Percentiles rank a stretch among this genome's conserved stretches.
Conservation (phyloP, 805 yeast species). For the Saturnispora diversa region DNA sequence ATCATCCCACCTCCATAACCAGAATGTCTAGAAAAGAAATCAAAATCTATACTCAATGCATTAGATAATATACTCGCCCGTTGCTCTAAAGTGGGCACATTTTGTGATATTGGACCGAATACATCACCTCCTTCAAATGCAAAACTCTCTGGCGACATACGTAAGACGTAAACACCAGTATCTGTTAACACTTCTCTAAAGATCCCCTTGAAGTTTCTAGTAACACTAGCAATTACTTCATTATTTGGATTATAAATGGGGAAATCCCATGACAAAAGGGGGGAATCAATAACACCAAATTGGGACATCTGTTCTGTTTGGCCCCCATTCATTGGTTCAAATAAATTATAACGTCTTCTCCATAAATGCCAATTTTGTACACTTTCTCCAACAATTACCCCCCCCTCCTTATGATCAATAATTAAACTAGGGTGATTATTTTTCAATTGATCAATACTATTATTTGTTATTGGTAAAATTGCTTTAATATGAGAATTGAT, state of each 20-base stretch:
- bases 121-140: conserved; percentile 42
- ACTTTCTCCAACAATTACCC: conserved; percentile 66
- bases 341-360: conserved; percentile 83
- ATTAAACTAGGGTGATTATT: conserved; percentile 12
- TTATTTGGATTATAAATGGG: conserved; percentile 58
- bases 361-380: conserved; percentile 93
- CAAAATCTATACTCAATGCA: conserved; percentile 90
- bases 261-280: conserved; percentile 79
- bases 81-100: conserved; percentile 59
- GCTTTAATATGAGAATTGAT: conserved; percentile 84
- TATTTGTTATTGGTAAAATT: conserved; percentile 45
- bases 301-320: conserved; percentile 60
- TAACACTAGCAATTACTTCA: conserved; percentile 63
- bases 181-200: conserved; percentile 92
- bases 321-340: conserved; percentile 37
- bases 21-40: conserved; percentile 92
- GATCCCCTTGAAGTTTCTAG: conserved; percentile 91
- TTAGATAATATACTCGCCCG: conserved; percentile 80
- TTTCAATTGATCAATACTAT: conserved; percentile 18
- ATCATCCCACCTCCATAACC: conserved; percentile 46
- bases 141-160: conserved; percentile 72
- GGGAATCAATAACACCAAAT: conserved; percentile 82
- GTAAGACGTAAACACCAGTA: conserved; percentile 81
- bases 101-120: conserved; percentile 39
- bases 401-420: conserved; percentile 33